Percentiles rank a stretch among this genome's conserved stretches.
Evolutionary conservation across 371 early-diverging fungal genomes (phyloP).

Genomic region (Rhizopus delemar): DNA sequence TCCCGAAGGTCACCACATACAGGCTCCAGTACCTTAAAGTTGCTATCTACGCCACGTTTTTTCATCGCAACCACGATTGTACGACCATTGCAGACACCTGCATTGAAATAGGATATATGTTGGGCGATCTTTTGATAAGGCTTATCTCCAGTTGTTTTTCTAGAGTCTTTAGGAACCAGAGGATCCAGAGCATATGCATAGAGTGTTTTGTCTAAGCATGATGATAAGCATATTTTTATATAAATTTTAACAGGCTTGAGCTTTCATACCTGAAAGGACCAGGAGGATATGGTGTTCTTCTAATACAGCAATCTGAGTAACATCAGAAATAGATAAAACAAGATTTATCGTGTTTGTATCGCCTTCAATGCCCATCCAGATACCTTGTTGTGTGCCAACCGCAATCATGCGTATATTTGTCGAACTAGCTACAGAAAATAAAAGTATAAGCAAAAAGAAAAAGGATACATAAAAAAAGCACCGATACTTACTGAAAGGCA

Average conservation of each 20-base stretch:
- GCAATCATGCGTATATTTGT: constrained; percentile 65
- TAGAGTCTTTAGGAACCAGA: constrained; percentile 28
- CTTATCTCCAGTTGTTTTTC: constrained; percentile 28
- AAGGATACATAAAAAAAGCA: constrained; percentile 23
- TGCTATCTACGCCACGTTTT: constrained; percentile 52
- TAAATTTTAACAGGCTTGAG: not conserved
- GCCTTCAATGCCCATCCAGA: constrained; percentile 59
- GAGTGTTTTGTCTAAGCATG: constrained; percentile 56
- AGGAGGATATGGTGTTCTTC: constrained; percentile 43
- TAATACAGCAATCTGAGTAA: constrained; percentile 44
- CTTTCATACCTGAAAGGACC: constrained; percentile 33
- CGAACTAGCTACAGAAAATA: constrained; percentile 29
- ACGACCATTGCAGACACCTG: constrained; percentile 64
- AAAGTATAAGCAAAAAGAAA: not conserved
- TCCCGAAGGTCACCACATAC: constrained; percentile 47
- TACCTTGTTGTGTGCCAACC: constrained; percentile 81
- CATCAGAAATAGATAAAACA: constrained; percentile 35
- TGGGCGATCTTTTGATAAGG: constrained; percentile 60
- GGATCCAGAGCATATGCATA: constrained; percentile 60
- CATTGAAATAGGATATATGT: constrained; percentile 72
- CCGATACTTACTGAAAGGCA: constrained; percentile 43
- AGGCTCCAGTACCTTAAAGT: constrained; percentile 43
- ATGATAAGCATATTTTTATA: not conserved
- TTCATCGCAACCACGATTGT: constrained; percentile 65
- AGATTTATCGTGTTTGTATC: constrained; percentile 36